phyloP scores from a whole-genome alignment of 768 basidiomycete species.

The Coprinopsis marcescibilis region DNA sequence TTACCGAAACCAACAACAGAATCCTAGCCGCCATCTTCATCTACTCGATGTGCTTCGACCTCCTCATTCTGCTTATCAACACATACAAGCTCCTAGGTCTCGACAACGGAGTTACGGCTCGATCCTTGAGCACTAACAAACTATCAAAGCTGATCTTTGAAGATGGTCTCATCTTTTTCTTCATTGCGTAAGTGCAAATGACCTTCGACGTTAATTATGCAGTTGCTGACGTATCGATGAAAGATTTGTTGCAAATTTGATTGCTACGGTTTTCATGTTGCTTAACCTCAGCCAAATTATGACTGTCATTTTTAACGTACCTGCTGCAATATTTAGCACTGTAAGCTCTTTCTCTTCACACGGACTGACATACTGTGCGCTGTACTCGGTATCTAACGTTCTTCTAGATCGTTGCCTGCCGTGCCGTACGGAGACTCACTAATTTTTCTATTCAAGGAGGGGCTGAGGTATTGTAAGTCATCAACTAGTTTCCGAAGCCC shows the following conservation, averaged over 20 bases:
- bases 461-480: conserved; percentile 42
- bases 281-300: conserved; percentile 61
- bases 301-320: conserved; percentile 62
- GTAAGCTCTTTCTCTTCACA: conserved; percentile 25
- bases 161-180: conserved; percentile 70
- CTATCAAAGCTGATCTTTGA: conserved; percentile 61
- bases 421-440: conserved; percentile 53
- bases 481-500: not conserved
- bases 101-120: conserved; percentile 15
- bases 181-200: conserved; percentile 55
- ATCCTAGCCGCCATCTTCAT: conserved; percentile 67
- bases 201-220: not conserved
- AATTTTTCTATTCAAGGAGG: conserved; percentile 35
- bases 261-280: conserved; percentile 60
- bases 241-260: conserved; percentile 39
- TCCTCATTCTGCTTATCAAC: conserved; percentile 53
- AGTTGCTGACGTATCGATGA: not conserved
- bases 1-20: conserved; percentile 54
- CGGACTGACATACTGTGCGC: not conserved
- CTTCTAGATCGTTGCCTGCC: conserved; percentile 50
- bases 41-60: conserved; percentile 73
- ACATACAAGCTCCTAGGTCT: conserved; percentile 48
- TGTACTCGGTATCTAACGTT: not conserved
- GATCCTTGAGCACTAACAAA: conserved; percentile 30
- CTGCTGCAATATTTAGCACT: conserved; percentile 50